A percentile compares a stretch with the other conserved stretches of the same genome.
phyloP scores from a whole-genome alignment of 164 flowering plant species.

The Cinnamomum micranthum region DNA sequence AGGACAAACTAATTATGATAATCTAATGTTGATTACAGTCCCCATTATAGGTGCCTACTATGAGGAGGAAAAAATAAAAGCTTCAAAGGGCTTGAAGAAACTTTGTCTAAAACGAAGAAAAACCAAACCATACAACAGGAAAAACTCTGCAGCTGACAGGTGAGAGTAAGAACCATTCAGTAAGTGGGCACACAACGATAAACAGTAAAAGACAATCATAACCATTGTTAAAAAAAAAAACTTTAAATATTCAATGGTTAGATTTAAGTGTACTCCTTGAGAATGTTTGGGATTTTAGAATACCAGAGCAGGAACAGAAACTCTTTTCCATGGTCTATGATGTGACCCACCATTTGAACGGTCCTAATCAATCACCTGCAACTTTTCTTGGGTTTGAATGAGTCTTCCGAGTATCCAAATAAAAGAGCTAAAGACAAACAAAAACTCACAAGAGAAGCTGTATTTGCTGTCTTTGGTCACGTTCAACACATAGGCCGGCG shows the following conservation, averaged over 20 bases:
- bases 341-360: background rate
- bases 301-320: background rate
- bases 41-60: background rate
- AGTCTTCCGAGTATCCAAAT: background rate
- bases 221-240: too few relatives aligned
- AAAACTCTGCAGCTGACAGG: too few relatives aligned
- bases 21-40: background rate
- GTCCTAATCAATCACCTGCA: too few relatives aligned
- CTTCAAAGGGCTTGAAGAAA: too few relatives aligned
- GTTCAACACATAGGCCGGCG: constrained; percentile 52
- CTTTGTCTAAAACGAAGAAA: background rate
- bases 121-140: too few relatives aligned
- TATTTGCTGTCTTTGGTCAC: constrained; percentile 52
- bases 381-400: too few relatives aligned
- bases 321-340: background rate
- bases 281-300: background rate
- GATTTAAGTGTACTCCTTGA: background rate
- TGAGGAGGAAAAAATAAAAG: too few relatives aligned
- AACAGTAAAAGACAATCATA: too few relatives aligned
- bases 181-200: too few relatives aligned
- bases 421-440: background rate
- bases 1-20: background rate
- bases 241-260: too few relatives aligned
- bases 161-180: too few relatives aligned
- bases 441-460: constrained; percentile 65